Evolutionary conservation across 768 basidiomycete species (phyloP).

Genomic region (Hemileccinum rubropunctum): DNA sequence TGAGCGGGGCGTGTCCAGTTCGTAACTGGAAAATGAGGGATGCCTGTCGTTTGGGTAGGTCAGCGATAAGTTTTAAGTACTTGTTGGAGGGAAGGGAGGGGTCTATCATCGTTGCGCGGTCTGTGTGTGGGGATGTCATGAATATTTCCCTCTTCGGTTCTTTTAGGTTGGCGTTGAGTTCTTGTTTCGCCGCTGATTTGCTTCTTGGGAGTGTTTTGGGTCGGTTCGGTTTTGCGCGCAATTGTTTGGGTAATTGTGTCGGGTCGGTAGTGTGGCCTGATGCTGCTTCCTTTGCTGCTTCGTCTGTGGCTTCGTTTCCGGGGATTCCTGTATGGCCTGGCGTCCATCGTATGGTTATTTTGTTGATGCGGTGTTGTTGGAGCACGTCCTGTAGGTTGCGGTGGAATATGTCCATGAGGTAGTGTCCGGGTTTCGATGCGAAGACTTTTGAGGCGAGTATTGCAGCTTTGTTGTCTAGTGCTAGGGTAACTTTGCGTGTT

Average conservation of each 20-base stretch:
- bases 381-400: too few species aligned
- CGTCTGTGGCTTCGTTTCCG: too few species aligned
- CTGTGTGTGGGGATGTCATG: neutral
- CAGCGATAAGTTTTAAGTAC: neutral
- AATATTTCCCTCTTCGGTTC: neutral
- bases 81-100: neutral
- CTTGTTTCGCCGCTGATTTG: neutral
- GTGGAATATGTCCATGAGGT: too few species aligned
- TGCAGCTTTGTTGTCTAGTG: too few species aligned
- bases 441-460: too few species aligned
- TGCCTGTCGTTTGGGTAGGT: neutral
- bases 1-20: slow-evolving; percentile 32
- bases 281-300: neutral
- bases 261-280: neutral
- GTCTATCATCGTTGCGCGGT: neutral
- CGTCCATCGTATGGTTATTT: too few species aligned
- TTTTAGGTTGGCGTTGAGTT: neutral
- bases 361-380: too few species aligned
- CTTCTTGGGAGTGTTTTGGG: neutral
- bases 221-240: neutral
- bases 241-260: neutral
- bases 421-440: too few species aligned
- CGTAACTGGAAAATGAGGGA: slow-evolving; percentile 29
- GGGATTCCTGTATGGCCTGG: too few species aligned
- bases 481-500: too few species aligned